Base-by-base conservation (phyloP, 1,284 basidiomycete species). In the Papiliotrema nemorosa region DNA sequence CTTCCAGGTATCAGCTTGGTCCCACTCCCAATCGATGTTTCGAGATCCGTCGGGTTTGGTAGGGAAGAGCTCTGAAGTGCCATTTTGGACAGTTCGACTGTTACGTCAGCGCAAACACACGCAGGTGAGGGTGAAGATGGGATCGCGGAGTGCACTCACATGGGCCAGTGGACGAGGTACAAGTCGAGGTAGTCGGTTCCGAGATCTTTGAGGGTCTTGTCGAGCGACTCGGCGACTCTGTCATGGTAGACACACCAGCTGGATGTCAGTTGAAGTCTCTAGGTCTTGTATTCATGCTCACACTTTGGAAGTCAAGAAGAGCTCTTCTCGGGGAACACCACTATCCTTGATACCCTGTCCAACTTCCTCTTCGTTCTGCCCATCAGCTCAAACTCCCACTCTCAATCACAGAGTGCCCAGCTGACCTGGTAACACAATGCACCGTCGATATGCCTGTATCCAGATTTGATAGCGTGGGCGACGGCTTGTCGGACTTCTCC, bases 171-270 rank as follows among this genome's bases (percentile, higher is more conserved):
- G 21, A 64, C 50, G 26, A 62, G 63, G 70, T 88, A 90, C 21
- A 91, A 79, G 69, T 93, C 90, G 35, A 93, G 78, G 66, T 92
- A 92, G 52, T 85, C 80, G 26, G 82, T 72, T 13, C 85, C 87
- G 49, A 92, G 81, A 62, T 84, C 81, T 49, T 74, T 68, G 25
- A 92, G 79, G n/a, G 88, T 88, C 70, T 82, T 80, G 55, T 89
- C 81, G 47, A 91, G 82, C 63, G 67, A 62, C 47, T 66, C 64
- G 47, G 58, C 59, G n/a, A 87, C 86, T 43, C 84, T 82, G 54
- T 79, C 76, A 66, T 88, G 86, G 70, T 81, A 84, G 2, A 86
- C 87, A 50, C 79, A 78, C 87, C 87, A 75, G 35, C 55, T 61
- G 34, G 16, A 26, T 34, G 37, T 24, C 3, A 42, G 31, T 9